Evolutionary conservation across 139 green algal genomes (phyloP), one percentile per base, ranked within the genome.

Genomic region (Haematococcus sp.): DNA sequence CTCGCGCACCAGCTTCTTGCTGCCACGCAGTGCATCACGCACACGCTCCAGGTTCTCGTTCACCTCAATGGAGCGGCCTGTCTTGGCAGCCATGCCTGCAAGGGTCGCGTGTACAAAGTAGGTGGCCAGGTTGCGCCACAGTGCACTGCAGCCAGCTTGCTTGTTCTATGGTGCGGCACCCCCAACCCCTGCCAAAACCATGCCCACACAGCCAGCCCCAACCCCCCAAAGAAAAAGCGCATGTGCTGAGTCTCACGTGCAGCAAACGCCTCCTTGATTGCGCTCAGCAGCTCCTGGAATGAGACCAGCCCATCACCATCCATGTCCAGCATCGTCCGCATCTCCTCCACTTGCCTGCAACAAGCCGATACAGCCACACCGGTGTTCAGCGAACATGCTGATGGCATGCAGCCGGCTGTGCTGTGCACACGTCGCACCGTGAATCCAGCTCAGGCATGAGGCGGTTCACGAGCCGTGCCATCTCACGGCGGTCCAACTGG

Each of bases 321-420:
- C 25, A 67, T 68, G 55, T 89, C 84, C 49, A 92, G 71, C 74
- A 89, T 82, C 49, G 59, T 77, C 0, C 81, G 79, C 63, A 92
- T 75, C 67, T 91, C 83, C 78, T 93, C 86, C 35, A 93, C 85
- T 73, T 93, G 83, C 43, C 75, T 82, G 44, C 59, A 63, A 33
- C 11, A 22, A 22, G 13, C 46, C 46, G 16, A 55, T 13, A 63
- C 55, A 63, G 13, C 7, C 55, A 63, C n/a, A 19, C 19, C 19
- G 23, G 55, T 63, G 19, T 63, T 15, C 55, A 33, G 55, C 23
- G 19, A 15, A 63, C 55, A 63, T 27, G 22, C 23, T n/a, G n/a
- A n/a, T 55, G 15, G 46, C 17, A 55, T 55, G 17, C 46, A 55
- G 16, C 15, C 0, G 46, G 11, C 40, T 7, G 7, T 11, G 11